These are phyloP conservation scores for Penicillium roqueforti DNA, from an alignment of 495 filamentous ascomycete species.

Conservation along the genomic window DNA sequence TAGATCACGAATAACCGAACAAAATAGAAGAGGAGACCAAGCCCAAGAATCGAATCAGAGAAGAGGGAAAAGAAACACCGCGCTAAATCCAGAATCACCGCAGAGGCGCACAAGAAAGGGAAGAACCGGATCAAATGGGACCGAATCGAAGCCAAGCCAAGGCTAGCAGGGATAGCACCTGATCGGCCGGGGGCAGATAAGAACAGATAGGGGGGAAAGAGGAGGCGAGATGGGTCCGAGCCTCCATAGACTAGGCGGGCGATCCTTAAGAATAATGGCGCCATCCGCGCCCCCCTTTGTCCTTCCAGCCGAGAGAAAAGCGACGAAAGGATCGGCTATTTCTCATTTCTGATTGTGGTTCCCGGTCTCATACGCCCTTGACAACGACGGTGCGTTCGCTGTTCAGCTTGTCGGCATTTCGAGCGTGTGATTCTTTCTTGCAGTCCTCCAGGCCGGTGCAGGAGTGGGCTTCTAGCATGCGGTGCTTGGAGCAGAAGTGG, in stretches of 20 bases:
- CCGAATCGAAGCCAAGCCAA: background rate
- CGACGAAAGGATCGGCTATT: background rate
- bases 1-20: constrained; percentile 9
- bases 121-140: background rate
- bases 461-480: constrained; percentile 87
- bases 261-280: background rate
- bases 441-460: constrained; percentile 94
- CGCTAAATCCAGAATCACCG: constrained; percentile 24
- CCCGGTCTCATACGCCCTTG: constrained; percentile 51
- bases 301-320: background rate
- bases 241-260: background rate
- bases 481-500: constrained; percentile 90
- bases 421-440: constrained; percentile 91
- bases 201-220: background rate
- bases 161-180: constrained; percentile 2
- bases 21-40: constrained; percentile 5
- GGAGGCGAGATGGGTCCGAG: background rate
- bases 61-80: constrained; percentile 26
- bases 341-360: background rate
- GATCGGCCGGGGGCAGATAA: background rate
- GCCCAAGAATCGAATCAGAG: constrained; percentile 2
- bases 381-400: constrained; percentile 75
- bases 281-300: background rate
- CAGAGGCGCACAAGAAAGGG: background rate
- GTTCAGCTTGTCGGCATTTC: constrained; percentile 88